These are phyloP conservation scores for Musa balbisiana DNA, from an alignment of 202 grass and related monocot species.

Conservation along the genomic window DNA sequence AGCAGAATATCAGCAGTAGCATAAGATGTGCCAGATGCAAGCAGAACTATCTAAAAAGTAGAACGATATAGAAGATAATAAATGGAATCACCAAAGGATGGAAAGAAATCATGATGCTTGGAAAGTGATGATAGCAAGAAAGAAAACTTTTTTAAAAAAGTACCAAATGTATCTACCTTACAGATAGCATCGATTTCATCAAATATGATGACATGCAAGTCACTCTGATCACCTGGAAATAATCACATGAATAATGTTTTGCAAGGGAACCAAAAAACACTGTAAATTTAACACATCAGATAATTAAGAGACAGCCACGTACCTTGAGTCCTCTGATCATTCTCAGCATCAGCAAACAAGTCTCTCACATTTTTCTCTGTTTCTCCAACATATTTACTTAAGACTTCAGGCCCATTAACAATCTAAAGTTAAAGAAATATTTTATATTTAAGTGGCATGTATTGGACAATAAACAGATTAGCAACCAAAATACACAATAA, in stretches of 20 bases:
- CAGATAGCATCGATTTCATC: slow-evolving; percentile 99
- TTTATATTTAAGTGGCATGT: background rate
- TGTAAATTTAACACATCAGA: background rate
- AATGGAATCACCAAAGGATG: background rate
- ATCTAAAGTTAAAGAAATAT: slow-evolving; percentile 15
- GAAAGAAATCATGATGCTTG: too few relatives aligned
- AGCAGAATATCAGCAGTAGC: background rate
- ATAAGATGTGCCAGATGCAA: background rate
- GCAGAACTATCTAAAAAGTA: slow-evolving; percentile 1
- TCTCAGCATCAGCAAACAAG: slow-evolving; percentile 96
- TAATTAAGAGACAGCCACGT: background rate
- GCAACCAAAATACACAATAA: background rate
- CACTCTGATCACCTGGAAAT: slow-evolving; percentile 34
- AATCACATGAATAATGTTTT: background rate
- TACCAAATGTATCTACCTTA: slow-evolving; percentile 35
- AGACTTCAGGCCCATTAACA: slow-evolving; percentile 95
- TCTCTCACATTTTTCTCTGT: slow-evolving; percentile 99
- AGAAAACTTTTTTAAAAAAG: background rate
- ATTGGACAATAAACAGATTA: background rate
- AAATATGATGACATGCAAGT: slow-evolving; percentile 59
- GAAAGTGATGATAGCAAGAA: background rate
- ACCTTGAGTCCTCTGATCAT: slow-evolving; percentile 70
- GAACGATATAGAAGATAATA: slow-evolving; percentile 2
- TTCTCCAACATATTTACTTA: slow-evolving; percentile 99
- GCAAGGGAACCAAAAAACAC: background rate